Percentiles rank a stretch among this genome's conserved stretches.
Conservation (phyloP, 805 yeast genomes). For the Myxozyma geophila region DNA sequence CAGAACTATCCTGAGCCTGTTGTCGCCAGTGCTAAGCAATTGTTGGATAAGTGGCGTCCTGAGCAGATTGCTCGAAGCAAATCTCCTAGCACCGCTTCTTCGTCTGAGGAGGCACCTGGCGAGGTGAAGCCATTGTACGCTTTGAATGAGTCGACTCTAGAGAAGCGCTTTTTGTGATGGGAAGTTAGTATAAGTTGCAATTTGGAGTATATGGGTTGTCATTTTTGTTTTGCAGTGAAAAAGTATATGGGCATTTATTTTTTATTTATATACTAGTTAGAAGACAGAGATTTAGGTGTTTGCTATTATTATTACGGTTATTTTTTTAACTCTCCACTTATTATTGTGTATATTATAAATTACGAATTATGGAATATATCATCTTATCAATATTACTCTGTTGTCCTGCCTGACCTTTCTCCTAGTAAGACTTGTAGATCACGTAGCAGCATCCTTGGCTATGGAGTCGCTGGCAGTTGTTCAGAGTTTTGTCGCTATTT, state of each 20-base stretch:
- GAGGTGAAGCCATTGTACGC: background rate
- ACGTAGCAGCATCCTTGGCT: too few species aligned
- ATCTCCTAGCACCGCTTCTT: background rate
- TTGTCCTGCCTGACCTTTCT: too few species aligned
- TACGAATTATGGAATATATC: background rate
- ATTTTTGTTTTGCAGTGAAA: background rate
- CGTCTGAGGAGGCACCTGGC: background rate
- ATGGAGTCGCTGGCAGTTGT: too few species aligned
- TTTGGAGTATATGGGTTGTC: conserved; percentile 3
- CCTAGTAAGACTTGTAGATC: too few species aligned
- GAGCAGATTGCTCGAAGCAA: background rate
- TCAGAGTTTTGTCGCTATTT: too few species aligned
- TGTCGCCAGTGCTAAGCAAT: conserved; percentile 38
- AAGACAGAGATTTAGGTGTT: background rate
- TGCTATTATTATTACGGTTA: background rate
- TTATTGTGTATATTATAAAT: background rate
- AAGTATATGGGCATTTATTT: too few species aligned
- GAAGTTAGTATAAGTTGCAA: background rate
- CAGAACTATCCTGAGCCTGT: conserved; percentile 43
- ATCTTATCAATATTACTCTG: background rate
- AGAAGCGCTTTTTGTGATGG: background rate
- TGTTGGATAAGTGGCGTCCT: background rate
- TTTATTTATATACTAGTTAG: too few species aligned
- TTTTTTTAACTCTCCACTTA: conserved; percentile 1
- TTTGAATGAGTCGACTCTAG: background rate